Conservation (phyloP, 139 green algal genomes). For the Closterium sp. region DNA sequence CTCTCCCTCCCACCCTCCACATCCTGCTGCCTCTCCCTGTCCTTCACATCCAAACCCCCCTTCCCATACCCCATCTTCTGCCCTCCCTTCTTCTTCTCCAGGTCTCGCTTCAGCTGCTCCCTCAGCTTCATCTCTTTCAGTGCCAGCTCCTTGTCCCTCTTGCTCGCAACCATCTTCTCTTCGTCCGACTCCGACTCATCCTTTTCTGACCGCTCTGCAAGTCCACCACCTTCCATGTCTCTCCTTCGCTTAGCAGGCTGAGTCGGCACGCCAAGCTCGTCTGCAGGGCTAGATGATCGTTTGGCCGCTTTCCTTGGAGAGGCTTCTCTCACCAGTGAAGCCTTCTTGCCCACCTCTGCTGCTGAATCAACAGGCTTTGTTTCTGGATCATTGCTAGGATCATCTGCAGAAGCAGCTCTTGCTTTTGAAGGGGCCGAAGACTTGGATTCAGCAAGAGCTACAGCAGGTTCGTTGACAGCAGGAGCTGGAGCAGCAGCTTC, state of each 20-base stretch:
- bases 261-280: background rate
- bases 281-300: background rate
- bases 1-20: background rate
- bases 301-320: background rate
- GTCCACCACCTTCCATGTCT: background rate
- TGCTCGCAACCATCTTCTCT: background rate
- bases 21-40: background rate
- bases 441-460: background rate
- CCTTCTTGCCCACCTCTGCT: background rate
- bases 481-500: background rate
- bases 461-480: background rate
- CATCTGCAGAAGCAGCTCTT: background rate
- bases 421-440: background rate
- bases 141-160: background rate
- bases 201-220: background rate
- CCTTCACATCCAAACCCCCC: background rate
- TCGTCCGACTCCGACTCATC: background rate
- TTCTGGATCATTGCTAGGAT: no score
- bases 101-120: background rate
- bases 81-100: background rate
- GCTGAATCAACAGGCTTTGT: no score
- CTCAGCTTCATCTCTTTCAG: conserved; percentile 1
- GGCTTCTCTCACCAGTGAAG: background rate
- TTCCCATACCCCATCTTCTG: background rate
- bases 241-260: background rate